Evolutionary conservation across 225 moss, liverwort and hornwort species (phyloP), one percentile per base, ranked within the genome.

Genomic region (Straminergon stramineum): DNA sequence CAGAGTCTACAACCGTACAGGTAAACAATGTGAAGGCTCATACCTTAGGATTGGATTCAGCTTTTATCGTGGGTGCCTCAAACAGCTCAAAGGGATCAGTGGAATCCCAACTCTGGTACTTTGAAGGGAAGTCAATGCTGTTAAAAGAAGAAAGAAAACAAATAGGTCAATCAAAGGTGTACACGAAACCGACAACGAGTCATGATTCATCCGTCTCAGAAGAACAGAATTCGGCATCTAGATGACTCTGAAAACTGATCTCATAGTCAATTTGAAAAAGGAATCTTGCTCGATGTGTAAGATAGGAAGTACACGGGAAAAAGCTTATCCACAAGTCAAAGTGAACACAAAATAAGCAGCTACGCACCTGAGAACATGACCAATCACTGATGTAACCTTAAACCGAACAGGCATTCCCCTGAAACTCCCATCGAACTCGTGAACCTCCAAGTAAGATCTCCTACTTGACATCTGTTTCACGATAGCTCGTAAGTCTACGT

Each of bases 31-130:
- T 35, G 62, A 82, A 88, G 58, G 43, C 35, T 88, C 65, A 56
- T 83, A 97, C 99, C 96, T 99, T 99, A 53, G 99, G 99, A 93
- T 97, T 99, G 41, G 99, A 90, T 91, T 99, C 97, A 89, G 91
- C 88, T 92, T 97, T 99, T 85, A 99, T 96, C 11, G 99, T 99
- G 63, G 96, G 95, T 90, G 99, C 99, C 58, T 94, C 97, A 90
- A 99, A 99, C 67, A 99, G 96, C 87, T 97, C 97, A 85, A 97
- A 92, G 32, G 99, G 99, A 79, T 99, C 96, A 84, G 99, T 99
- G 62, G 97, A 94, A 90, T 99, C 99, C 99, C 99, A 99, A 85
- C 95, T 99, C 89, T 99, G 99, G 91, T 96, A 99, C 93, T 97
- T 99, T 83, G 97, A 75, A 87, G 97, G 96, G 83, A 97, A 99